These are phyloP conservation scores for Lepraria neglecta DNA, from an alignment of 495 filamentous ascomycete genomes.

Conservation along the genomic window DNA sequence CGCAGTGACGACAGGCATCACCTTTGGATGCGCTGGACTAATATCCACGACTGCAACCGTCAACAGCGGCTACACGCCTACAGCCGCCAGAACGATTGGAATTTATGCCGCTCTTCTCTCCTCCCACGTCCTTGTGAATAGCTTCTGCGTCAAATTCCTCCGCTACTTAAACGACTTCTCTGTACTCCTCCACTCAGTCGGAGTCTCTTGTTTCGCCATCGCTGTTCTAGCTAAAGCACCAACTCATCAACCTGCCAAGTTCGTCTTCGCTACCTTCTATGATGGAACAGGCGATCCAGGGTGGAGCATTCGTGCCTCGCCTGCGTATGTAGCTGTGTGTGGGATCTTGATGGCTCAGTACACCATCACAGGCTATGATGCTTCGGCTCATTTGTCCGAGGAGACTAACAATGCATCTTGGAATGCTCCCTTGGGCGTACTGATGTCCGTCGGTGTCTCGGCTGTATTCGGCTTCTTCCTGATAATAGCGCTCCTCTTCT, in stretches of 20 bases:
- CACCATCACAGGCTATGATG: conserved; percentile 44
- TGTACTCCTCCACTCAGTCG: conserved; percentile 54
- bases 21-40: conserved; percentile 56
- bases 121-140: conserved; percentile 52
- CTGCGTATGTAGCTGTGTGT: conserved; percentile 49
- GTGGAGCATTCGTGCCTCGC: conserved; percentile 46
- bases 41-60: conserved; percentile 54
- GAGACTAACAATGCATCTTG: conserved; percentile 55
- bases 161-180: conserved; percentile 56
- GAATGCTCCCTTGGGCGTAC: conserved; percentile 55
- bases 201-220: conserved; percentile 50
- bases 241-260: conserved; percentile 51
- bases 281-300: conserved; percentile 48
- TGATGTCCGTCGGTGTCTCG: conserved; percentile 52
- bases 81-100: conserved; percentile 50
- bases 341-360: conserved; percentile 53
- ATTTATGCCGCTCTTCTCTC: conserved; percentile 58
- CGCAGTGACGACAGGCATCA: conserved; percentile 62
- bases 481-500: conserved; percentile 51
- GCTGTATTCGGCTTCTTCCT: conserved; percentile 60
- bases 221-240: conserved; percentile 57
- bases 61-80: conserved; percentile 45
- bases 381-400: conserved; percentile 53
- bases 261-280: conserved; percentile 56
- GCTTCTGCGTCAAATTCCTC: conserved; percentile 52